Evolutionary conservation across 805 yeast species (phyloP).

Genomic region (Cyberlindnera petersonii): DNA sequence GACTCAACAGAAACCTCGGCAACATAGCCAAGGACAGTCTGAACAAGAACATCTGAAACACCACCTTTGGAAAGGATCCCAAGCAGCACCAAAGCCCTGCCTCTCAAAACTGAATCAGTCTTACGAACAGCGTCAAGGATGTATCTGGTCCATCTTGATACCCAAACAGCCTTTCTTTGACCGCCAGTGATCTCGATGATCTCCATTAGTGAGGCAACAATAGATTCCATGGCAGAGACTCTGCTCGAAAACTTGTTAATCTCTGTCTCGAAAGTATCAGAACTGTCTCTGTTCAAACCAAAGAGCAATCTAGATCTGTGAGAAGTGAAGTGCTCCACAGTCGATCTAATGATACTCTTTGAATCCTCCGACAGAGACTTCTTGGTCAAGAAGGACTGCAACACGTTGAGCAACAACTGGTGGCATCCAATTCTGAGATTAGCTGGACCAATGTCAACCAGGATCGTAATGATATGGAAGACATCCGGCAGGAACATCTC

Average conservation of each 20-base stretch:
- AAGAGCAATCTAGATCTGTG: constrained; percentile 65
- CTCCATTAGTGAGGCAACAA: constrained; percentile 51
- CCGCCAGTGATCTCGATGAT: constrained; percentile 49
- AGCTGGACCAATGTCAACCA: constrained; percentile 45
- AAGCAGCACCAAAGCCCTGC: constrained; percentile 62
- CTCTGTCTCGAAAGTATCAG: constrained; percentile 33
- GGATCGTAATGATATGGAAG: constrained; percentile 59
- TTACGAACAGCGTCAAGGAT: constrained; percentile 60
- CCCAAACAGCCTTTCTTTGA: constrained; percentile 51
- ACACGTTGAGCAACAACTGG: constrained; percentile 57
- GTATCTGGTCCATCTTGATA: constrained; percentile 60
- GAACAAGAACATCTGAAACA: constrained; percentile 51
- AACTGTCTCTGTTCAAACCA: constrained; percentile 58
- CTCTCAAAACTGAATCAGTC: constrained; percentile 54
- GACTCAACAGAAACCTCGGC: constrained; percentile 31
- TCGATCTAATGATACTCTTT: constrained; percentile 40
- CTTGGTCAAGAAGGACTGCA: constrained; percentile 64
- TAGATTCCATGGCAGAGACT: constrained; percentile 47
- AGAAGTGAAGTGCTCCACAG: constrained; percentile 42
- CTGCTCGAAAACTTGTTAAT: constrained; percentile 36
- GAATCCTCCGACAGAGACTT: constrained; percentile 43
- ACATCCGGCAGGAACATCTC: constrained; percentile 69
- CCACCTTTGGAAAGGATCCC: constrained; percentile 67
- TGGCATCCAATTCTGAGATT: constrained; percentile 59
- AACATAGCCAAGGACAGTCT: constrained; percentile 32